Base-by-base conservation (phyloP, 2,329 filamentous ascomycete species). In the Fusarium acutatum region DNA sequence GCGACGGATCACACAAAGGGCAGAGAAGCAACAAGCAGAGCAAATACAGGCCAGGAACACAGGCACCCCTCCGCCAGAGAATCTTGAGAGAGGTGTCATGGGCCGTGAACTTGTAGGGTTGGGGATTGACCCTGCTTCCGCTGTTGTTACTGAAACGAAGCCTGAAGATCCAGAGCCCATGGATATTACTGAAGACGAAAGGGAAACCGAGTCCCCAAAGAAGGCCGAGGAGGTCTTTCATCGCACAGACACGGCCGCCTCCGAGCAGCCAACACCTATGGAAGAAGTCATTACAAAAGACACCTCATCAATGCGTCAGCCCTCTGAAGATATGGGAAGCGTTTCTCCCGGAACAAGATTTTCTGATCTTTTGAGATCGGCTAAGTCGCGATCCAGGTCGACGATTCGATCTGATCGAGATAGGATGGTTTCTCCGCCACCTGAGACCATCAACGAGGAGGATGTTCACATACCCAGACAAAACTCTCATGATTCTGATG, bases 1-100 rank as follows among this genome's bases (percentile, higher is more conserved):
- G 73, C 88, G 88, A 60, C 90, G 88, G 65, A 83, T 96, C 30
- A 88, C 90, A 44, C 87, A 89, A 58, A 87, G 89, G 71, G 91
- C 91, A 59, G 93, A 95, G 77, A 90, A 89, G 75, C 90, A 92
- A 78, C 88, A 81, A 69, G 86, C 86, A 54, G 88, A 91, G 73
- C 85, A 89, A 77, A 86, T 87, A 34, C 87, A 88, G 56, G 88
- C 89, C 30, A 83, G 84, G 41, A 84, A 86, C 43, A 82, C 82
- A 44, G 88, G 87, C 22, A 85, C 84, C 14, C 85, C 84, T 26
- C 86, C 87, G 22, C 87, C 87, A 4, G 83, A 84, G 50, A 91
- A 91, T 60, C 82, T 91, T 50, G 88, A 91, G 64, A 84, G 89
- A 67, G 90, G 90, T 41, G 88, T 91, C 6, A 76, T 91, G 52